Conservation (phyloP, 306 rosid species). For the Malus orientalis region DNA sequence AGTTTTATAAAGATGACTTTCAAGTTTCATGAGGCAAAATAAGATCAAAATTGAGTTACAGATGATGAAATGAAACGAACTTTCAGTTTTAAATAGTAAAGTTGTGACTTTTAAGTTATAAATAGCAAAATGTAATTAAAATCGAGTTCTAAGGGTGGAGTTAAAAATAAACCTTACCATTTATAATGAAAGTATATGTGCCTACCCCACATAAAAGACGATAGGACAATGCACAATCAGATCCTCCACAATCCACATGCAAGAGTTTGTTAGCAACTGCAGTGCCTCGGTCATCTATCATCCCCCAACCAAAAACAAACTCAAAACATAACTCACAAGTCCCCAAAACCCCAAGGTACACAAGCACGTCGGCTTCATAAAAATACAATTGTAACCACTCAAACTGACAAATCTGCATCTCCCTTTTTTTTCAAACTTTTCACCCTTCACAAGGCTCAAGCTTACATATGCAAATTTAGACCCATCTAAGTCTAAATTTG, state of each 20-base stretch:
- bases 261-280: slow-evolving; percentile 27
- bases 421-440: background rate
- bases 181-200: slow-evolving; percentile 14
- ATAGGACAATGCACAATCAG: slow-evolving; percentile 26
- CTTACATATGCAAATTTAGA: slow-evolving; percentile 32
- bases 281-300: slow-evolving; percentile 22
- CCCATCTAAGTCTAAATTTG: slow-evolving; percentile 9
- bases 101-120: too few relatives aligned
- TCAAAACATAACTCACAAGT: slow-evolving; percentile 2
- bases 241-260: slow-evolving; percentile 35
- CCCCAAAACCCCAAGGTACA: slow-evolving; percentile 6
- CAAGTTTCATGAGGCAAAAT: too few relatives aligned
- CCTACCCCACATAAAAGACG: slow-evolving; percentile 23
- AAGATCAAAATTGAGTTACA: too few relatives aligned
- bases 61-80: too few relatives aligned
- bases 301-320: slow-evolving; percentile 4
- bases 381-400: background rate
- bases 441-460: slow-evolving; percentile 38
- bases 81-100: too few relatives aligned
- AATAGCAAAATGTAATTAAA: too few relatives aligned
- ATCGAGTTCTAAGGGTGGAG: too few relatives aligned
- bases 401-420: background rate
- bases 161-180: too few relatives aligned
- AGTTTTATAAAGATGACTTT: too few relatives aligned
- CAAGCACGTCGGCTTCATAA: background rate